A percentile compares a stretch with the other conserved stretches of the same genome.
These are phyloP conservation scores for Colletotrichum destructivum DNA, from an alignment of 2,329 filamentous ascomycete species.

Conservation along the genomic window DNA sequence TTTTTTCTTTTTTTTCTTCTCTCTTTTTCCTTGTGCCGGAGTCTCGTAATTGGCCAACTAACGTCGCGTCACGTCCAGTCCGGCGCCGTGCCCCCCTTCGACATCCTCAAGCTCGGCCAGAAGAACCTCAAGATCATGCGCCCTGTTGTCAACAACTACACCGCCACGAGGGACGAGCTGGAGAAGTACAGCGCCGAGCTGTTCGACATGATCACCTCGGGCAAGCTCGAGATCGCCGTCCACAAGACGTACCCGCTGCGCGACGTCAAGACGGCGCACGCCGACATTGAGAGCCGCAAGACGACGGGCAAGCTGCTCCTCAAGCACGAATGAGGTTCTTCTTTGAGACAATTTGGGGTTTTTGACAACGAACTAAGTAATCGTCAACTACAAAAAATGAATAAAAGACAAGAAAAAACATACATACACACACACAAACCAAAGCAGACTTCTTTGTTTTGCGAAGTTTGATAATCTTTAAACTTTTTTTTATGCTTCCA, in stretches of 20 bases:
- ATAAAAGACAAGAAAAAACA: no score
- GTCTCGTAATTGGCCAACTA: no score
- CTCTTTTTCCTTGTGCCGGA: no score
- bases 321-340: slow-evolving; percentile 65
- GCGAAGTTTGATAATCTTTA: neutral
- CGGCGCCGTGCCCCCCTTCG: slow-evolving; percentile 81
- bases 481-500: slow-evolving; percentile 19
- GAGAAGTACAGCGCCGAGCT: slow-evolving; percentile 80
- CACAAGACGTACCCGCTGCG: slow-evolving; percentile 84
- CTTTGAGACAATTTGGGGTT: no score
- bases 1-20: neutral
- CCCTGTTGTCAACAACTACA: slow-evolving; percentile 81
- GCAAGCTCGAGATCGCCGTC: slow-evolving; percentile 79
- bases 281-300: slow-evolving; percentile 84
- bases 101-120: slow-evolving; percentile 68
- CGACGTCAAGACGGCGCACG: slow-evolving; percentile 80
- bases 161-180: slow-evolving; percentile 78
- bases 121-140: slow-evolving; percentile 86
- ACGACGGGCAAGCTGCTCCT: slow-evolving; percentile 88
- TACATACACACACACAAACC: no score
- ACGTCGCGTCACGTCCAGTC: slow-evolving; percentile 53
- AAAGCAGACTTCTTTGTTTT: no score
- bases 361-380: no score
- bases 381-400: no score
- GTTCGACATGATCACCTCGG: slow-evolving; percentile 78